Evolutionary conservation across 2,329 filamentous ascomycete genomes (phyloP), one percentile per base, ranked within the genome.

Genomic region (Penicillium sp.): DNA sequence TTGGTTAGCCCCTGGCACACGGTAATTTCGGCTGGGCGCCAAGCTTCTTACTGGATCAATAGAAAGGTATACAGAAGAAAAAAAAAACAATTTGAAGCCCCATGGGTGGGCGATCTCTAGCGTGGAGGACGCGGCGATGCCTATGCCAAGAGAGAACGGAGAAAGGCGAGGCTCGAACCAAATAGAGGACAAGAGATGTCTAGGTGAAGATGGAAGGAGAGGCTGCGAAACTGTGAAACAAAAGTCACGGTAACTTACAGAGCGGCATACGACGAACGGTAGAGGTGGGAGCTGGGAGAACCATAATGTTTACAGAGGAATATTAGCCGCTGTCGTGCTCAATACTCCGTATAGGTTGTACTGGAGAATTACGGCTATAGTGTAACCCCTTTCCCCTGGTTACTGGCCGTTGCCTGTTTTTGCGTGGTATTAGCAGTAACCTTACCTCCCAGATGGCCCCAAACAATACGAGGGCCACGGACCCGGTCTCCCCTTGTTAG

Each of bases 11-110:
- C 66, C 64, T 55, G 60, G 55, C 57, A 45, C 49, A 60, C 40
- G 55, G 58, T 63, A 67, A 70, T 72, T 64, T 73, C 66, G 65
- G 65, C 57, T 59, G 62, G 57, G 52, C 65, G 67, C 68, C 67
- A 69, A 70, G 63, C 62, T 63, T 63, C 60, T 54, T 52, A 58
- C 19, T 22, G 28, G 61, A 66, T 67, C 71, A 73, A 53, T 66
- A 66, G 68, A 71, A 43, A 45, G 63, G 70, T 65, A 65, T 70
- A 72, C 62, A 59, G 52, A 40, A 55, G 55, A 68, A 63, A 66
- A 59, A 68, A 57, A 45, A 40, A 37, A 5, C 42, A 48, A 35
- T 13, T 26, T 22, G 42, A 35, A 30, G 53, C 19, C 42, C 53
- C 43, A 37, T 42, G 53, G 40, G 40, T 35, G 53, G 38, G 13